Evolutionary conservation across 169 alveolate genomes (phyloP).

Genomic region (Eimeria praecox): DNA sequence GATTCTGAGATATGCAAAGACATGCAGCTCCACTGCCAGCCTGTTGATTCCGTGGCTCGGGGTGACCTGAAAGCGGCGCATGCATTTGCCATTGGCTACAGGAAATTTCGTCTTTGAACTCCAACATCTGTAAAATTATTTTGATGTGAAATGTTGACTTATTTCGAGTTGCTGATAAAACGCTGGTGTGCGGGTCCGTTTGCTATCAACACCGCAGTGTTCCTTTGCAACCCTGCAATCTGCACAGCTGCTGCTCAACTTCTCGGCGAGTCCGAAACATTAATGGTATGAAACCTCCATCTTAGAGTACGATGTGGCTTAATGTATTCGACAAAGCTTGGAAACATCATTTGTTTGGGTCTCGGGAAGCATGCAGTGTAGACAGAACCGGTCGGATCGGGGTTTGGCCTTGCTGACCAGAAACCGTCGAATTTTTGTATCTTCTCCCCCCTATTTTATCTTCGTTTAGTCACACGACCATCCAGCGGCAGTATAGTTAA

Average conservation of each 20-base stretch:
- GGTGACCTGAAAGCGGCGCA: constrained; percentile 36
- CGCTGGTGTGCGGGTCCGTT: background rate
- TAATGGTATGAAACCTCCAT: background rate
- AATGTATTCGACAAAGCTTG: background rate
- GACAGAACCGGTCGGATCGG: background rate
- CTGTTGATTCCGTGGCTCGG: background rate
- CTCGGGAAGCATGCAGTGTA: background rate
- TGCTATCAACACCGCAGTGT: background rate
- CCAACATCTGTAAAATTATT: background rate
- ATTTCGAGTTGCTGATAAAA: background rate
- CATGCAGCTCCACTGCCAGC: background rate
- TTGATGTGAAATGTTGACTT: background rate
- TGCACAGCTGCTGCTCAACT: background rate
- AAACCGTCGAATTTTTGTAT: background rate
- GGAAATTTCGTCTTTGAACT: background rate
- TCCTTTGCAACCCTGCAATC: background rate
- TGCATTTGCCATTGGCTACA: background rate
- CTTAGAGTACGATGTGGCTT: background rate
- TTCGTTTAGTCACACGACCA: background rate
- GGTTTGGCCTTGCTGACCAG: background rate
- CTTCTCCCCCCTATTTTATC: background rate
- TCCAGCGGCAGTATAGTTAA: background rate
- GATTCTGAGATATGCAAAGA: background rate
- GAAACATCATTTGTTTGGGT: background rate
- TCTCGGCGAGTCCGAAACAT: background rate